Percentiles rank a stretch among this genome's conserved stretches.
Conservation (phyloP, 202 grass and related monocot genomes). For the Saccharum hybrid region DNA sequence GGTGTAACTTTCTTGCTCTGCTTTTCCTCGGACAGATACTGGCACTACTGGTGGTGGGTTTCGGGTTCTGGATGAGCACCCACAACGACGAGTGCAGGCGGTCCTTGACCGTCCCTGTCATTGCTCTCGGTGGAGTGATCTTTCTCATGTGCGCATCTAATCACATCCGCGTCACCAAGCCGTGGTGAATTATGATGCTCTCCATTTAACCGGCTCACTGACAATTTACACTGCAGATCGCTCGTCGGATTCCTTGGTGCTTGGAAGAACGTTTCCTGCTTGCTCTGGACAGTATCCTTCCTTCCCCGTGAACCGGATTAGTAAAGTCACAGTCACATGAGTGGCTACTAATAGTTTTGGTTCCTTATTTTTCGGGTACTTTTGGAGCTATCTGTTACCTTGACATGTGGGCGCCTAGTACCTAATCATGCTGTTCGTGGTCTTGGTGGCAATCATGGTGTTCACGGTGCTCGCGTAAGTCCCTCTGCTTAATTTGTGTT, state of each 20-base stretch:
- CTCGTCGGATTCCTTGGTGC: slow-evolving; percentile 88
- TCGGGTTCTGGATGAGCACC: slow-evolving; percentile 93
- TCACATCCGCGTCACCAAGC: background rate
- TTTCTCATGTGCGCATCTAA: slow-evolving; percentile 75
- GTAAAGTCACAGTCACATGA: slow-evolving; percentile 37
- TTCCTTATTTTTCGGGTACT: slow-evolving; percentile 14
- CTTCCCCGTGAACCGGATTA: slow-evolving; percentile 7
- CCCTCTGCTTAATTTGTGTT: slow-evolving; percentile 10
- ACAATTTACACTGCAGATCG: slow-evolving; percentile 63
- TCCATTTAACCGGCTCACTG: slow-evolving; percentile 11
- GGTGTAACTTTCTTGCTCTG: slow-evolving; percentile 4
- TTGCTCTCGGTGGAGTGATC: slow-evolving; percentile 79
- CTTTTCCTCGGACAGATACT: slow-evolving; percentile 68
- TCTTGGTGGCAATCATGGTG: slow-evolving; percentile 92
- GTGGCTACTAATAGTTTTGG: background rate
- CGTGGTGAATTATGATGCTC: background rate
- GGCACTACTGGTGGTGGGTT: slow-evolving; percentile 77
- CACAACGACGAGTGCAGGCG: slow-evolving; percentile 85
- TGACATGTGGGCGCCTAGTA: slow-evolving; percentile 79
- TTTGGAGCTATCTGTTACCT: slow-evolving; percentile 61
- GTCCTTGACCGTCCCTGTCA: slow-evolving; percentile 78
- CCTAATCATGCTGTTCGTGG: slow-evolving; percentile 74
- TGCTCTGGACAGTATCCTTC: slow-evolving; percentile 99
- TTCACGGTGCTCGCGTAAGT: slow-evolving; percentile 94
- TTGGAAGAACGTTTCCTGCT: slow-evolving; percentile 78